Base-by-base conservation (phyloP, 2,329 filamentous ascomycete genomes). In the Pseudogymnoascus sp. region DNA sequence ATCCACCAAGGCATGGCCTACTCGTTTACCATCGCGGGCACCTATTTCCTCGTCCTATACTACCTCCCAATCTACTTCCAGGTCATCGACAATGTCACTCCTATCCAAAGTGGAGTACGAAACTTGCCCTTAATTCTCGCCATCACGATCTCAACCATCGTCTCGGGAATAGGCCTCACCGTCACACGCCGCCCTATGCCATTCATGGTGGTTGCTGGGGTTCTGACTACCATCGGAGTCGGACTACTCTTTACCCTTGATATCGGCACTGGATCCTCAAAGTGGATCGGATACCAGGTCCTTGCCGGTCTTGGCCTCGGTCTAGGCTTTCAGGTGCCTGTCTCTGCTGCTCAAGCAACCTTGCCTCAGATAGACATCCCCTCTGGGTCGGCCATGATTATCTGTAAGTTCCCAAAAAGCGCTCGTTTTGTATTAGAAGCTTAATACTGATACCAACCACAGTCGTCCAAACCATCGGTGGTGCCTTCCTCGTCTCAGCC, bases 401-500 rank as follows among this genome's bases (percentile, higher is more conserved):
- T 86, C 12, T 67, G 65, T 65, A 35, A 65, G 63, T 60, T 8
- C 16, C 31, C 43, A 7, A 7, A 11, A 12, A 38, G 19, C 22
- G 24, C 31, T 10, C 31, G 31, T 16, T 31, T 6, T 19, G n/a
- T 33, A 31, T 7, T 4, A 14, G 10, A 22, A 50, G 31, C 19
- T 6, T 28, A 40, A 7, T 43, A 16, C 59, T 64, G 64, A 62
- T 31, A 40, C n/a, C 10, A 35, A 65, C 71, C 63, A 65, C 75
- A 67, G 86, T 86, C 68, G 75, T 78, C 38, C 83, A 86, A 71
- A 84, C 84, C 65, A 77, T 86, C 2, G 84, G 84, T 11, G 83
- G 82, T 33, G 82, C 84, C 33, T 74, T 86, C 19, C 84, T 84
- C 64, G 81, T 84, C 3, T 79, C 82, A 1, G 80, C 84, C 22